Percentiles rank a stretch among this genome's conserved stretches.
phyloP scores from a whole-genome alignment of 139 green algal genomes.

The Penium margaritaceum region DNA sequence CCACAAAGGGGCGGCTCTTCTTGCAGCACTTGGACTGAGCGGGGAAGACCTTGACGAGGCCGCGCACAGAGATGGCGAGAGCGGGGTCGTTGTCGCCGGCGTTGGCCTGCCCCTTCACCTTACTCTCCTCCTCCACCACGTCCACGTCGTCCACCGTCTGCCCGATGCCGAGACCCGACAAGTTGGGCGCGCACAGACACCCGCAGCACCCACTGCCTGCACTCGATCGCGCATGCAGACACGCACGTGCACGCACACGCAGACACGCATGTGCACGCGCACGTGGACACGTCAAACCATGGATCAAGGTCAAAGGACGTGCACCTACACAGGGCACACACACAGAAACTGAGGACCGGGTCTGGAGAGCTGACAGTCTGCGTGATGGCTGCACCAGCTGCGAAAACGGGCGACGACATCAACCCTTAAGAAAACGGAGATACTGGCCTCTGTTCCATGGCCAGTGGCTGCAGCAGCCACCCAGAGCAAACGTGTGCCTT shows the following conservation, averaged over 20 bases:
- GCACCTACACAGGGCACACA: not conserved
- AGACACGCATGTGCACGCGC: not conserved
- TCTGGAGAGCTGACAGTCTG: not conserved
- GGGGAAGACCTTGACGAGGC: conserved; percentile 38
- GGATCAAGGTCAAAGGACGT: not conserved
- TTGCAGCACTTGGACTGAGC: conserved; percentile 11
- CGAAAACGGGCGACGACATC: no score
- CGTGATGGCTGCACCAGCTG: no score
- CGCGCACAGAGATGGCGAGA: conserved; percentile 25
- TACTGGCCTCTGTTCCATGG: not conserved
- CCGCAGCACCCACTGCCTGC: not conserved
- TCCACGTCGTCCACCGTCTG: conserved; percentile 17
- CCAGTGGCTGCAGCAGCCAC: not conserved
- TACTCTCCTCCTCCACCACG: conserved; percentile 19
- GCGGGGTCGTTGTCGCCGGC: not conserved
- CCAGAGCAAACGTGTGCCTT: not conserved
- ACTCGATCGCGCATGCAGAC: no score
- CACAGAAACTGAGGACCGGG: not conserved
- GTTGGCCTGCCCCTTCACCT: conserved; percentile 21
- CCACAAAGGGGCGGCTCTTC: conserved; percentile 28
- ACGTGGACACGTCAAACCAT: no score
- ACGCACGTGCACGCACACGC: no score
- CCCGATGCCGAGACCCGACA: not conserved
- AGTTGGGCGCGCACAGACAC: not conserved
- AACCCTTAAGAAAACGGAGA: no score